Conservation (phyloP, 768 basidiomycete species). For the Pleurotus platypus region DNA sequence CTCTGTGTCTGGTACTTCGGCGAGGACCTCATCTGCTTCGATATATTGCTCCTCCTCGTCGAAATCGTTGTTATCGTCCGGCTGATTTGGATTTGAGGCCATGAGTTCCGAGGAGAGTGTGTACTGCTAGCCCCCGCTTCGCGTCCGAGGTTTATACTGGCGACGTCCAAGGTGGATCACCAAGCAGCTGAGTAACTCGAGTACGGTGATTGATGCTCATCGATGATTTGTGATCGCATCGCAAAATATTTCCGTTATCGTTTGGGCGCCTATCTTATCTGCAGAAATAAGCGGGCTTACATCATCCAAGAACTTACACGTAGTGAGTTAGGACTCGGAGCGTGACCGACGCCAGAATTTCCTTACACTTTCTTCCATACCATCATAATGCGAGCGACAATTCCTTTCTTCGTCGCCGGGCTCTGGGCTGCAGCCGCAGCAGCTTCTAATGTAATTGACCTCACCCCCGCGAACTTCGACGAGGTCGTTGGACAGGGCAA, state of each 20-base stretch:
- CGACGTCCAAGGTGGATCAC: background rate
- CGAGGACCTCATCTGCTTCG: constrained; percentile 58
- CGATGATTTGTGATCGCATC: constrained; percentile 8
- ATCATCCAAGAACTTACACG: background rate
- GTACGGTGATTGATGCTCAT: background rate
- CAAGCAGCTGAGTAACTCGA: constrained; percentile 18
- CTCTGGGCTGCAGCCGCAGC: constrained; percentile 45
- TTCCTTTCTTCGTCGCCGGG: constrained; percentile 53
- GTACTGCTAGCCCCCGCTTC: too few species aligned
- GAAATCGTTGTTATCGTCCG: constrained; percentile 38
- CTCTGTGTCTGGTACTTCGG: constrained; percentile 56
- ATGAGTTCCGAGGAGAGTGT: constrained; percentile 16
- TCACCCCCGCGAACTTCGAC: constrained; percentile 75
- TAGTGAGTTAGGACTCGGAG: background rate
- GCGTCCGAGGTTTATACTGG: background rate
- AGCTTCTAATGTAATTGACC: constrained; percentile 84
- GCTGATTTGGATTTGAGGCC: constrained; percentile 30
- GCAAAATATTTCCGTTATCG: background rate
- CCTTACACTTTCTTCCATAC: constrained; percentile 14
- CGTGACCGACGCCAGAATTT: background rate
- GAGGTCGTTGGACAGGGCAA: constrained; percentile 70
- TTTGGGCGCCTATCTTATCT: background rate
- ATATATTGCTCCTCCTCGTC: constrained; percentile 61
- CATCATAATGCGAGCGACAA: constrained; percentile 55
- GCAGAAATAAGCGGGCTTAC: background rate